A percentile compares a stretch with the other conserved stretches of the same genome.
phyloP scores from a whole-genome alignment of 345 rosid genomes.

The Kernera saxatilis region DNA sequence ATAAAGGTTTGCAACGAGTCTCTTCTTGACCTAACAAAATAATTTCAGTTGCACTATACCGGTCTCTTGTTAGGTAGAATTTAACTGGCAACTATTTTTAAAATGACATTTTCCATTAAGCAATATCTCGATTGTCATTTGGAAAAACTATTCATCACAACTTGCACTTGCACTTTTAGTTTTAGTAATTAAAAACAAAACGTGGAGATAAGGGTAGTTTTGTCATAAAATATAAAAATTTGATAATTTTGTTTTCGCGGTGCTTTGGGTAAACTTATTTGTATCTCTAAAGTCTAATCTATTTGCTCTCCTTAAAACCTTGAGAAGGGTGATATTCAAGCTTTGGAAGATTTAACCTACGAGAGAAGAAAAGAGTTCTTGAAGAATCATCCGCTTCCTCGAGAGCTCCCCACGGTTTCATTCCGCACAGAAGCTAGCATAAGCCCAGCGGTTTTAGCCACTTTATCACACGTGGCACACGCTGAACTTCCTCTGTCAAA shows the following conservation, averaged over 20 bases:
- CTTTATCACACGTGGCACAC: conserved; percentile 85
- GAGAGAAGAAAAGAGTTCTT: conserved; percentile 81
- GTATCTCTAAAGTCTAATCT: background rate
- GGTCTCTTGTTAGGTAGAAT: background rate
- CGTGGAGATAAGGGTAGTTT: background rate
- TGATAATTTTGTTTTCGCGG: background rate
- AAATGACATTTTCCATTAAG: background rate
- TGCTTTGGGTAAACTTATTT: background rate
- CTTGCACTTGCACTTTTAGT: background rate
- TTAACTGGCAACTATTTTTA: background rate
- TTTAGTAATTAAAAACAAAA: no score
- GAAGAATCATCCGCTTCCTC: conserved; percentile 61
- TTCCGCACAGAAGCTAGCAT: conserved; percentile 88
- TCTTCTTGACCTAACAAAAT: background rate
- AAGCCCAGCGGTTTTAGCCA: conserved; percentile 68
- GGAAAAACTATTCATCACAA: background rate
- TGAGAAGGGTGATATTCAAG: conserved; percentile 78
- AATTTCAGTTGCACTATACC: background rate
- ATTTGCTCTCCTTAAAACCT: background rate
- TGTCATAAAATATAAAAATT: no score
- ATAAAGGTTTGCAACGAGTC: conserved; percentile 54
- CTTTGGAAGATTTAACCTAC: conserved; percentile 91
- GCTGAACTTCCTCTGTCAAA: conserved; percentile 70
- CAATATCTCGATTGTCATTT: no score
- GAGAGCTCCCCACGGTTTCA: conserved; percentile 79